Evolutionary conservation across 345 rosid species (phyloP).

Genomic region (Abelmoschus esculentus): DNA sequence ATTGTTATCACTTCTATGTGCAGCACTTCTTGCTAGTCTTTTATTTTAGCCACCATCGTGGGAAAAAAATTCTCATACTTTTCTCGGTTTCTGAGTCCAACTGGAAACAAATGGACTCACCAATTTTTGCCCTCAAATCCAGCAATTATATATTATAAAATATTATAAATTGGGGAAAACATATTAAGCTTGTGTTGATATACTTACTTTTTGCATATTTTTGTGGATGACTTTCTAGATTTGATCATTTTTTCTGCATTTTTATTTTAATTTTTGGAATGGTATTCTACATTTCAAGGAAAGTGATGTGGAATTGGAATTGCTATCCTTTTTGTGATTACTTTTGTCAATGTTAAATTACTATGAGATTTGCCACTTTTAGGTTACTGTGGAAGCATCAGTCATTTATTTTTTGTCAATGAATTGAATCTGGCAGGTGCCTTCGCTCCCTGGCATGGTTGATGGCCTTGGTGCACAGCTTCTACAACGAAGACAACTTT

Average conservation of each 20-base stretch:
- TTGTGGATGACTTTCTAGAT: neutral
- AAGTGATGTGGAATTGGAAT: neutral
- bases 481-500: slow-evolving; percentile 84
- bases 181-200: neutral
- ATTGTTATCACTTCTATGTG: neutral
- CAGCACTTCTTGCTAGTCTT: neutral
- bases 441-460: slow-evolving; percentile 65
- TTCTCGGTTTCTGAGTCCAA: neutral
- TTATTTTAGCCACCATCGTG: neutral
- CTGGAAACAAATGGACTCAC: neutral
- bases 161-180: neutral
- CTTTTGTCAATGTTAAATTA: neutral
- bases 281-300: neutral
- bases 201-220: neutral
- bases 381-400: slow-evolving; percentile 5
- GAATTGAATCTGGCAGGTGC: slow-evolving; percentile 40
- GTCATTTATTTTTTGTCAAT: slow-evolving; percentile 10
- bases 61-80: neutral
- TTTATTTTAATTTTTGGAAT: neutral
- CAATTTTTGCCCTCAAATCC: neutral
- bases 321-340: neutral
- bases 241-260: neutral
- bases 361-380: neutral
- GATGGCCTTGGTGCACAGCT: slow-evolving; percentile 80
- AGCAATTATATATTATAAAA: neutral